phyloP scores from a whole-genome alignment of 192 early-diverging fungal species.

The Umbelopsis sp. region DNA sequence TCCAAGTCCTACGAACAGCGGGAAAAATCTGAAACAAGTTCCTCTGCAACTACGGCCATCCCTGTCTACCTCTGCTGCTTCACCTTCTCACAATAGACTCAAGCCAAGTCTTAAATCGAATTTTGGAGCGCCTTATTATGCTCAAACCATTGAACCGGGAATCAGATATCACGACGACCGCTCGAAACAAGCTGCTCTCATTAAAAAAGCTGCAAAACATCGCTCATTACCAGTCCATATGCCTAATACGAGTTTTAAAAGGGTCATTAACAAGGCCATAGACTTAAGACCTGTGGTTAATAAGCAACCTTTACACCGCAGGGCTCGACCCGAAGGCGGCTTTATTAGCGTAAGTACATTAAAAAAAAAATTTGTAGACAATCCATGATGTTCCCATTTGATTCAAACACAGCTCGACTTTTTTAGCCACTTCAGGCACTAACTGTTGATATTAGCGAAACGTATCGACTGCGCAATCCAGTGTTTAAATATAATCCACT shows the following conservation, averaged over 20 bases:
- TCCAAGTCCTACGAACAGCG: not conserved
- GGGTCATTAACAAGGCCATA: not conserved
- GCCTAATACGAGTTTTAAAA: not conserved
- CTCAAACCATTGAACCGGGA: conserved; percentile 7
- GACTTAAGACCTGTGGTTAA: conserved; percentile 25
- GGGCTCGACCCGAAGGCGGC: conserved; percentile 13
- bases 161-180: not conserved
- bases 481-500: conserved; percentile 78
- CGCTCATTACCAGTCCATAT: not conserved
- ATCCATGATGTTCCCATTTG: not conserved
- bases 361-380: too few relatives aligned
- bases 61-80: not conserved
- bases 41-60: not conserved
- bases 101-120: not conserved
- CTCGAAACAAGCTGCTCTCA: not conserved
- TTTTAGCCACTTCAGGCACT: conserved; percentile 15
- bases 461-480: conserved; percentile 76
- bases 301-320: not conserved
- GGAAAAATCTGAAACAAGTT: not conserved
- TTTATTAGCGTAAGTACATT: conserved; percentile 9
- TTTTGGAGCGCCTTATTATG: not conserved
- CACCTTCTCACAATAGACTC: not conserved
- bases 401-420: not conserved
- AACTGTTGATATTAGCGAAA: conserved; percentile 31
- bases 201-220: conserved; percentile 2